These are phyloP conservation scores for Colletotrichum sojae DNA, from an alignment of 2,329 filamentous ascomycete species.

Conservation along the genomic window DNA sequence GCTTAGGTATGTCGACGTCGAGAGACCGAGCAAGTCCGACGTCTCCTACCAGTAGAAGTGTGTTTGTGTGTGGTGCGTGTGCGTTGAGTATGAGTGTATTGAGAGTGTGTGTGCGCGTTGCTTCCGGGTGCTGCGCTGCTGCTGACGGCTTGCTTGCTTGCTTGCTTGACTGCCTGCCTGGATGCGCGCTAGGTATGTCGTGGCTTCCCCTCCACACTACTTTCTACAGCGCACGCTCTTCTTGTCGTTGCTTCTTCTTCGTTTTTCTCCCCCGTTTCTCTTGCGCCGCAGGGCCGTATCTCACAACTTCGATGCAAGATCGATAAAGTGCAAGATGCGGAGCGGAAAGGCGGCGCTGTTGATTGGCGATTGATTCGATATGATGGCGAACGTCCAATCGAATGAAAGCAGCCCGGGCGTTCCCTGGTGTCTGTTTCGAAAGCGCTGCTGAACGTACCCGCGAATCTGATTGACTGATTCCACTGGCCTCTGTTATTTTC, in stretches of 20 bases:
- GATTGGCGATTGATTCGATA: conserved; percentile 37
- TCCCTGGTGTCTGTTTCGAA: conserved; percentile 36
- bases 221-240: not conserved
- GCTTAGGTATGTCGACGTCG: too few species aligned
- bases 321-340: conserved; percentile 38
- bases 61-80: not conserved
- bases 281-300: conserved; percentile 22
- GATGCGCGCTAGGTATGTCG: not conserved
- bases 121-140: conserved; percentile 4
- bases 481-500: conserved; percentile 42
- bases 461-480: conserved; percentile 50
- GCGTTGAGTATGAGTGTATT: too few species aligned
- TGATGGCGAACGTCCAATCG: conserved; percentile 31
- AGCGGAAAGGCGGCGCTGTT: conserved; percentile 31
- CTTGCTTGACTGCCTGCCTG: not conserved
- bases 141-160: conserved; percentile 19
- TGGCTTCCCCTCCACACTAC: conserved; percentile 21
- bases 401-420: conserved; percentile 29
- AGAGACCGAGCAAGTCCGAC: not conserved
- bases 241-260: conserved; percentile 1
- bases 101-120: not conserved
- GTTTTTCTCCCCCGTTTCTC: conserved; percentile 19
- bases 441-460: conserved; percentile 25
- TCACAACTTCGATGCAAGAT: conserved; percentile 35
- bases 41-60: conserved; percentile 10